These are phyloP conservation scores for Yamadazyma mexicana DNA, from an alignment of 1,139 yeast genomes.

Conservation along the genomic window DNA sequence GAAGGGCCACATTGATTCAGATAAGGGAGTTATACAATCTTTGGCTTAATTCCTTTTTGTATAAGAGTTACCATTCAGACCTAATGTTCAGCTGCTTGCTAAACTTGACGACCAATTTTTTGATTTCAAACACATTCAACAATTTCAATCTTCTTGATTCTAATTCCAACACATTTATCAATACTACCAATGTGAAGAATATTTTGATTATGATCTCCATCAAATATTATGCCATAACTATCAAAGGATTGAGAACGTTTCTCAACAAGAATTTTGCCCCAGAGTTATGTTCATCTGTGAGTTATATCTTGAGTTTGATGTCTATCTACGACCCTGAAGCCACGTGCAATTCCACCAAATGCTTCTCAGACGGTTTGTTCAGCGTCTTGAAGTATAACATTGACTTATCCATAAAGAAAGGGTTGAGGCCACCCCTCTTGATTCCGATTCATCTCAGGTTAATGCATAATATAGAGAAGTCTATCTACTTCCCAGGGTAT, in stretches of 20 bases:
- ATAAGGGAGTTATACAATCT: constrained; percentile 32
- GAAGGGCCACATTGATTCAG: constrained; percentile 29
- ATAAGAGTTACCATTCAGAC: constrained; percentile 22
- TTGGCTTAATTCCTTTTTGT: constrained; percentile 39
- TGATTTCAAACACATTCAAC: constrained; percentile 35
- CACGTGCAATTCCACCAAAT: constrained; percentile 36
- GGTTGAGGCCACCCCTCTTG: constrained; percentile 20
- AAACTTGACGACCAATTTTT: constrained; percentile 42
- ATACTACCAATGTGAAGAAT: constrained; percentile 23
- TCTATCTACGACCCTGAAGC: constrained; percentile 49
- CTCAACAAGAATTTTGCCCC: constrained; percentile 34
- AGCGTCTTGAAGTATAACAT: constrained; percentile 35
- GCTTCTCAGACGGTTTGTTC: constrained; percentile 46
- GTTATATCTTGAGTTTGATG: constrained; percentile 43
- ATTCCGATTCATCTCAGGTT: constrained; percentile 36
- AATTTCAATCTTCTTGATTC: constrained; percentile 16
- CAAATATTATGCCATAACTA: constrained; percentile 39
- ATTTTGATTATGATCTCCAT: constrained; percentile 30
- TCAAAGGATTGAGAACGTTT: constrained; percentile 31
- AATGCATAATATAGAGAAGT: constrained; percentile 37
- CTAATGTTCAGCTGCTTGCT: constrained; percentile 40
- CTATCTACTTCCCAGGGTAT: constrained; percentile 41
- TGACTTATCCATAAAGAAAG: constrained; percentile 21
- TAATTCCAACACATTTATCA: constrained; percentile 16
- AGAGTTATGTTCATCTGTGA: constrained; percentile 36